phyloP scores from a whole-genome alignment of 371 early-diverging fungal genomes.

The Rhizopus stolonifer region DNA sequence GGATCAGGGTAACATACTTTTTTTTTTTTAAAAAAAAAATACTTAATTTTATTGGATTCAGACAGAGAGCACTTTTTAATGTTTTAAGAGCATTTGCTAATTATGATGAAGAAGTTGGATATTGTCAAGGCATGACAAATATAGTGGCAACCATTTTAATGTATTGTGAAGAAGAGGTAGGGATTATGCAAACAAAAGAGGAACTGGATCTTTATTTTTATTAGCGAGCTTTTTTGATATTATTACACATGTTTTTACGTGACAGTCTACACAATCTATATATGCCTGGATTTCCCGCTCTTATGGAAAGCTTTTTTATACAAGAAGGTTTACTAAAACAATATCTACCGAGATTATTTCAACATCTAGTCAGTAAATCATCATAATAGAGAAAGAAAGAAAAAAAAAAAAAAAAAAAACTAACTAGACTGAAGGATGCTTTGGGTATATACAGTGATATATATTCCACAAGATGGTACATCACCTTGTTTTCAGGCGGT shows the following conservation, averaged over 20 bases:
- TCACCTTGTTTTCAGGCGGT: conserved; percentile 62
- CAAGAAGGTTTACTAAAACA: conserved; percentile 55
- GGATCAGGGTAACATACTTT: conserved; percentile 54
- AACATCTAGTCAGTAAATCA: conserved; percentile 47
- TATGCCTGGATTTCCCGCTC: conserved; percentile 61
- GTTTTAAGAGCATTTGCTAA: conserved; percentile 87
- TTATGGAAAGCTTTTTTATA: conserved; percentile 64
- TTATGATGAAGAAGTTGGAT: conserved; percentile 87
- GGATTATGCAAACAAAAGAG: not conserved
- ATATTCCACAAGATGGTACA: conserved; percentile 68
- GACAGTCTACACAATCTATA: conserved; percentile 58
- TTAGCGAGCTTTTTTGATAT: conserved; percentile 51
- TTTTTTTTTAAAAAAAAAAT: not conserved
- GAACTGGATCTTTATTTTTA: not conserved
- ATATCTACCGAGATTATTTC: conserved; percentile 50
- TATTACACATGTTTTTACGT: conserved; percentile 55
- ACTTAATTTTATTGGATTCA: conserved; percentile 6
- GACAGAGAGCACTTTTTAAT: conserved; percentile 72
- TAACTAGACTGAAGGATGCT: conserved; percentile 29
- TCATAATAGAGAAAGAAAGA: not conserved
- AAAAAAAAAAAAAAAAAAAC: too few relatives aligned
- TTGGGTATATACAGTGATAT: conserved; percentile 51
- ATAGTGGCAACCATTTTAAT: conserved; percentile 87
- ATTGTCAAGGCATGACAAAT: conserved; percentile 95
- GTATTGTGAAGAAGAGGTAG: conserved; percentile 90